Conservation (phyloP, 495 filamentous ascomycete species). For the Aspergillus hancockii region DNA sequence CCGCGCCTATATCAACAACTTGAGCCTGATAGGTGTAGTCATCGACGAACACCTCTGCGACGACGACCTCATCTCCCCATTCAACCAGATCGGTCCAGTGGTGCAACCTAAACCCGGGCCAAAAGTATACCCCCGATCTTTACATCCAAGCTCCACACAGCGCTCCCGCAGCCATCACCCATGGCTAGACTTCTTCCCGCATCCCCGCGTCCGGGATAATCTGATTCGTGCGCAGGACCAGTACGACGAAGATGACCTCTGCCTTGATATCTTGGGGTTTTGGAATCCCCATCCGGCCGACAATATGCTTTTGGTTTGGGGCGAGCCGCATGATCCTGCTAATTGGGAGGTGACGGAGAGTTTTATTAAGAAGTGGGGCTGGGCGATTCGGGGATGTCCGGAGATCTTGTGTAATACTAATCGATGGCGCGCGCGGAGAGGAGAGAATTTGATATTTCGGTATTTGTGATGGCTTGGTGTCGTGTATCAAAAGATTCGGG, state of each 20-base stretch:
- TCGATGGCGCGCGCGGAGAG: conserved; percentile 46
- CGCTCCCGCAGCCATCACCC: conserved; percentile 42
- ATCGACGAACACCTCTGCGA: conserved; percentile 24
- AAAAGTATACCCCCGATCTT: conserved; percentile 32
- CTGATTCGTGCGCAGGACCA: conserved; percentile 39
- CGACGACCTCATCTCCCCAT: conserved; percentile 35
- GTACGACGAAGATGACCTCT: conserved; percentile 49
- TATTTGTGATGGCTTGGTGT: conserved; percentile 29
- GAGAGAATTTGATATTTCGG: conserved; percentile 48
- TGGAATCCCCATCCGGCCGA: conserved; percentile 34
- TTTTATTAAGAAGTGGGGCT: conserved; percentile 53
- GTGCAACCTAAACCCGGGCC: not conserved
- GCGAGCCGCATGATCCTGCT: conserved; percentile 46
- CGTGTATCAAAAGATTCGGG: too few relatives aligned
- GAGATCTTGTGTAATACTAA: conserved; percentile 51
- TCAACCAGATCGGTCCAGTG: conserved; percentile 18
- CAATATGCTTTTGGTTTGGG: conserved; percentile 50
- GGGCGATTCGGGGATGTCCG: conserved; percentile 50
- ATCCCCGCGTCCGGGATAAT: conserved; percentile 51
- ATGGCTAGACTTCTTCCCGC: conserved; percentile 58
- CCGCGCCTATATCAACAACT: conserved; percentile 34
- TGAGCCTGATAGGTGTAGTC: conserved; percentile 21
- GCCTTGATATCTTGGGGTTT: conserved; percentile 47
- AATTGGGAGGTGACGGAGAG: conserved; percentile 55
- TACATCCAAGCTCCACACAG: conserved; percentile 52